Evolutionary conservation across 306 rosid species (phyloP), one percentile per base, ranked within the genome.

Genomic region (Pueraria montana): DNA sequence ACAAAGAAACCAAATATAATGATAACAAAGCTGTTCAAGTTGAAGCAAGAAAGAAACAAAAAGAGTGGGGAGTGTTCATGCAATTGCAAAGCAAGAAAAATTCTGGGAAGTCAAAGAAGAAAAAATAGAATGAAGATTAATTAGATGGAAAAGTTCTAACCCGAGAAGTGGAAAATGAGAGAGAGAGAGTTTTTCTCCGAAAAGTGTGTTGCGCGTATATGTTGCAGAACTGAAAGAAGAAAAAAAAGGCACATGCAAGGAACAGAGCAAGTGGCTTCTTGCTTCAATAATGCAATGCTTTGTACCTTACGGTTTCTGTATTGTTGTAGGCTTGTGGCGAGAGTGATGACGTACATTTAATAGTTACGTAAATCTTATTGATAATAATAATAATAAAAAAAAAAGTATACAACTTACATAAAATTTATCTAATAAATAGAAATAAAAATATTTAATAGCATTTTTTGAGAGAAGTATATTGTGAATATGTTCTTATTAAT

Each of bases 221-320:
- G 11, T 5, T 46, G 58, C 9, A 50, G 20, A 17, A n/a, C 6
- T 36, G 55, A 16, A 45, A 45, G 56, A 17, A 17, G 8, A 49
- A 36, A 36, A 36, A 36, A 6, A 5, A 52, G 0, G 4, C 9
- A 56, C 63, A 56, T 18, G 30, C 30, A 56, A 56, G 30, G 2
- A 23, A 0, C 65, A 58, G 65, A 58, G 34, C 17, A 21, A 21
- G 30, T 21, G 63, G 13, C 63, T 55, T 55, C 26, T 23, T 23
- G 34, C 65, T 58, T 58, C 65, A 58, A 23, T 23, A 9, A 58
- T 23, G 65, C 65, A 58, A 23, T 23, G 65, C 63, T 56, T 56
- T 56, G 63, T 56, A 20, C 63, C 17, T 46, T 46, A 43, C 49
- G 49, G 3, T 43, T 43, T 11, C 14, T 43, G 49, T 43, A 2